Conservation (phyloP, 306 rosid species). For the Prinsepia uniflora region DNA sequence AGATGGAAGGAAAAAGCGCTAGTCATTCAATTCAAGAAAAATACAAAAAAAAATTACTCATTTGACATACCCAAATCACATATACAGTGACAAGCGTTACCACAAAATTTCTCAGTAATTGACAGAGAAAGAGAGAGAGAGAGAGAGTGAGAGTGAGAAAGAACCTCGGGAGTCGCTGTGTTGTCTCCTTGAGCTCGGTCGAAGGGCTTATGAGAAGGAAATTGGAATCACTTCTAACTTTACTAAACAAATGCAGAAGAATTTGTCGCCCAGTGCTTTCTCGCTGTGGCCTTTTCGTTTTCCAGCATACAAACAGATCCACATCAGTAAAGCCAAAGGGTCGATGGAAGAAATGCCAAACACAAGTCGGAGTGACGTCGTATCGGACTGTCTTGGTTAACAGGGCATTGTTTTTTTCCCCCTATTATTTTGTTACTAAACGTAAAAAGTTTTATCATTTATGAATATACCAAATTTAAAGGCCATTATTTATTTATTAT, state of each 20-base stretch:
- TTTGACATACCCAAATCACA: neutral
- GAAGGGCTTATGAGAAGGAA: neutral
- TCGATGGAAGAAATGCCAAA: neutral
- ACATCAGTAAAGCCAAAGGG: neutral
- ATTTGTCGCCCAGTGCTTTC: neutral
- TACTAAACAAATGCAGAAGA: conserved; percentile 1
- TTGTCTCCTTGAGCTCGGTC: neutral
- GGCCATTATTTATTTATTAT: too few species aligned
- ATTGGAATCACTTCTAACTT: neutral
- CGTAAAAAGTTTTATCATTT: too few species aligned
- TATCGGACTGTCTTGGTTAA: neutral
- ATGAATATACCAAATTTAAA: too few species aligned
- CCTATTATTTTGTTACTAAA: too few species aligned
- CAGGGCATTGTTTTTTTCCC: too few species aligned
- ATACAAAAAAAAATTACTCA: conserved; percentile 1
- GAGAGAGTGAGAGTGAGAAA: neutral
- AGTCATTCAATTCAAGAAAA: conserved; percentile 4
- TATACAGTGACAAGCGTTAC: neutral
- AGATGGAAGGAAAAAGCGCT: neutral
- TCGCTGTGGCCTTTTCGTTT: neutral
- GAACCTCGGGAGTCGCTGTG: neutral
- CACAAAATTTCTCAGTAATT: neutral
- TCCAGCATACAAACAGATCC: conserved; percentile 8
- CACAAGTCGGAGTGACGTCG: neutral
- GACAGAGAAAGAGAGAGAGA: neutral